Evolutionary conservation across 345 rosid genomes (phyloP).

Genomic region (Aegle marmelos): DNA sequence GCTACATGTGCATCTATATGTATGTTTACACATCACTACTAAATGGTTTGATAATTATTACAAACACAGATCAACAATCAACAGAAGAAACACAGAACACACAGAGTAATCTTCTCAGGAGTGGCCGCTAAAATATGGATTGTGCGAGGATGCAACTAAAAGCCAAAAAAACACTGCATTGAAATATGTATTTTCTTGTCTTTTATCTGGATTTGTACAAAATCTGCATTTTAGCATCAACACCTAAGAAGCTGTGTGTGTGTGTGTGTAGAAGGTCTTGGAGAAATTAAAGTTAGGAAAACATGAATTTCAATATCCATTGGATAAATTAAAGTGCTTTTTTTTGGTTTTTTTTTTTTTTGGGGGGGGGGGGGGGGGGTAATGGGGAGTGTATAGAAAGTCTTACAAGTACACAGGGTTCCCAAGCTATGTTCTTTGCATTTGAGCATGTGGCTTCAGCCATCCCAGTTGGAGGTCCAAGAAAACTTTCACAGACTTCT

Average conservation of each 20-base stretch:
- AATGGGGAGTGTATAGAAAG: conserved; percentile 14
- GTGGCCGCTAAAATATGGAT: no score
- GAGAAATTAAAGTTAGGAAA: neutral
- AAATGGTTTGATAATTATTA: neutral
- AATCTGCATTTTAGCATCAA: no score
- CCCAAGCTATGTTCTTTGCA: conserved; percentile 61
- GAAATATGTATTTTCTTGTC: no score
- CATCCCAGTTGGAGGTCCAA: conserved; percentile 97
- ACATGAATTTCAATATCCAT: neutral
- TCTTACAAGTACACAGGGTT: conserved; percentile 85
- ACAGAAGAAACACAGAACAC: neutral
- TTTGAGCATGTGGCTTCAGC: conserved; percentile 51
- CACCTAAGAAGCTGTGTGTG: neutral
- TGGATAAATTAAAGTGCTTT: neutral
- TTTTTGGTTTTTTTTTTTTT: no score
- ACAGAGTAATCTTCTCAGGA: no score
- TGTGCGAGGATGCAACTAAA: no score
- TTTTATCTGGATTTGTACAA: no score
- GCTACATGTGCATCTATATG: neutral
- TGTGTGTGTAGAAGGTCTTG: neutral
- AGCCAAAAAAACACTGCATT: no score
- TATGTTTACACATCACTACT: neutral
- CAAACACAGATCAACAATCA: neutral
- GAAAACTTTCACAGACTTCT: conserved; percentile 92
- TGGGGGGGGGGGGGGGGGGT: no score